A percentile compares a stretch with the other conserved stretches of the same genome.
Conservation (phyloP, 129 eudicot genomes). For the Oenanthe sinensis region DNA sequence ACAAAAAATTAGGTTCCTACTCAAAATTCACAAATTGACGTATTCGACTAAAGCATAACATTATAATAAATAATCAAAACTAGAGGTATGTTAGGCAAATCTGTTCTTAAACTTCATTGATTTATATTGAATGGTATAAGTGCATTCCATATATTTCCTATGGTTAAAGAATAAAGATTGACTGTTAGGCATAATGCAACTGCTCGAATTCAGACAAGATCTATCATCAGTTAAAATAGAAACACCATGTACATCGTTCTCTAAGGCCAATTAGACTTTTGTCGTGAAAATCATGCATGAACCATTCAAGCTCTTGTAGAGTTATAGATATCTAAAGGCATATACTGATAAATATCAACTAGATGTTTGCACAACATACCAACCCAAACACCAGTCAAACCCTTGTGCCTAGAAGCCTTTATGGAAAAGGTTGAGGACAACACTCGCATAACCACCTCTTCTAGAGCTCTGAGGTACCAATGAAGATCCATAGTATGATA, state of each 20-base stretch:
- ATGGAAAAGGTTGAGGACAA: conserved; percentile 55
- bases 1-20: not conserved
- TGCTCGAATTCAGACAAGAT: not conserved
- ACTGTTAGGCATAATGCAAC: not conserved
- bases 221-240: not conserved
- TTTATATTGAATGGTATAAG: not conserved
- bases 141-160: not conserved
- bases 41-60: not conserved
- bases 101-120: not conserved
- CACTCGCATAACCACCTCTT: conserved; percentile 75
- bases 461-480: conserved; percentile 84
- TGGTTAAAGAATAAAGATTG: not conserved
- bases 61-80: not conserved
- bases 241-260: not conserved
- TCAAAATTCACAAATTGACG: not conserved
- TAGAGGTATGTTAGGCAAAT: not conserved
- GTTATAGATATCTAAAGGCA: not conserved
- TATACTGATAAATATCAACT: not conserved
- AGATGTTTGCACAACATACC: conserved; percentile 21
- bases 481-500: conserved; percentile 91
- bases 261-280: not conserved
- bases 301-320: not conserved
- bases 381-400: conserved; percentile 54
- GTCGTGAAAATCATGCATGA: not conserved
- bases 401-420: conserved; percentile 45